Evolutionary conservation across 2,329 filamentous ascomycete species (phyloP).

Genomic region (Monascus ruber): DNA sequence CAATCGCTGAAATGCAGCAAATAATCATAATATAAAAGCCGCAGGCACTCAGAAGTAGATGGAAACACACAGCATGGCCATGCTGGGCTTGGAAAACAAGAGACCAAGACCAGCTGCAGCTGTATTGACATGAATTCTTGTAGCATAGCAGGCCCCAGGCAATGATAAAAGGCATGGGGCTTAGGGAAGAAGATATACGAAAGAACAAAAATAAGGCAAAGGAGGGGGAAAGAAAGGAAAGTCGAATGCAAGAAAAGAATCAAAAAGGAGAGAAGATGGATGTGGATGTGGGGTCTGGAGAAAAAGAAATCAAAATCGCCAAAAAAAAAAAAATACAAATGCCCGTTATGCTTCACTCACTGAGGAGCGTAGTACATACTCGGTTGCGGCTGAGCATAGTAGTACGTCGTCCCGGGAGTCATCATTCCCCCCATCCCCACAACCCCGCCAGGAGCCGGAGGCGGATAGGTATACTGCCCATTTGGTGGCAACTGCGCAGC

Average conservation of each 20-base stretch:
- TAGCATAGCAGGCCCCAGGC: neutral
- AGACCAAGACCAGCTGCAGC: too few species aligned
- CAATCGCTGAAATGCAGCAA: conserved; percentile 16
- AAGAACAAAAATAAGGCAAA: conserved; percentile 22
- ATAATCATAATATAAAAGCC: conserved; percentile 13
- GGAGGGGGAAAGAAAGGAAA: conserved; percentile 14
- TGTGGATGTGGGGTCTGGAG: conserved; percentile 8
- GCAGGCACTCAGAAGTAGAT: conserved; percentile 1
- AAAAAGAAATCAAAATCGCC: conserved; percentile 9
- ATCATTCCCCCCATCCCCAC: conserved; percentile 72
- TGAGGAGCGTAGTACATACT: conserved; percentile 48
- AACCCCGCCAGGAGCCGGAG: conserved; percentile 41
- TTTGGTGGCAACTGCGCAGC: conserved; percentile 52
- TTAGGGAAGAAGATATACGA: conserved; percentile 1
- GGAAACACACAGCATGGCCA: conserved; percentile 2
- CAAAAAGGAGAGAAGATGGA: conserved; percentile 7
- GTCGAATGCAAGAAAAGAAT: conserved; percentile 12
- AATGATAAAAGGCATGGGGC: neutral
- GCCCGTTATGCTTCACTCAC: conserved; percentile 7
- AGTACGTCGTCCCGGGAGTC: conserved; percentile 46
- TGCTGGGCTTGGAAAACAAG: too few species aligned
- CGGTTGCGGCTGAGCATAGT: conserved; percentile 46
- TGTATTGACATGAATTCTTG: too few species aligned
- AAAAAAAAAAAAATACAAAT: conserved; percentile 4
- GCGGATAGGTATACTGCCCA: conserved; percentile 40